Conservation (phyloP, 2,329 filamentous ascomycete species). For the Aspergillus vadensis region DNA sequence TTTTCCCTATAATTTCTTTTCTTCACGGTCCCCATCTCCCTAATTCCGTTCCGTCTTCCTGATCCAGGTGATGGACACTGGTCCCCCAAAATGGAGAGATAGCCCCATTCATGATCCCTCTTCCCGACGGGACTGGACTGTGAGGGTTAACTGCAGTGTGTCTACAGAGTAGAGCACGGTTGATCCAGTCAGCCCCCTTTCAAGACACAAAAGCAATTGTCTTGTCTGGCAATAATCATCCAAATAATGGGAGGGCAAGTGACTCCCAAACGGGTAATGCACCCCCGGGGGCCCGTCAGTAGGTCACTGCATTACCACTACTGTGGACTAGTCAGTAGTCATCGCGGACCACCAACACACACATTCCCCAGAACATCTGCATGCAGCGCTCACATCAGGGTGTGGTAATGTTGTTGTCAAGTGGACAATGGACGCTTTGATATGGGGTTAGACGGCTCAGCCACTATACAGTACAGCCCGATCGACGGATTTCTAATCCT, state of each 20-base stretch:
- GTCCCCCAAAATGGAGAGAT: too few species aligned
- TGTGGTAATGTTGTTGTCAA: conserved; percentile 5
- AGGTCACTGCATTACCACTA: background rate
- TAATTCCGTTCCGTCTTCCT: background rate
- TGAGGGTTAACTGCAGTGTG: too few species aligned
- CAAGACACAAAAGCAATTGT: too few species aligned
- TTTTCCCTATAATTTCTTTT: background rate
- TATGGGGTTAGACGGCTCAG: background rate
- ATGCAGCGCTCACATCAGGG: conserved; percentile 1
- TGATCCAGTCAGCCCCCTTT: too few species aligned
- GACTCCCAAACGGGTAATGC: too few species aligned
- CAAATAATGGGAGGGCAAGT: too few species aligned
- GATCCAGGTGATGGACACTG: background rate
- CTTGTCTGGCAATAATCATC: too few species aligned
- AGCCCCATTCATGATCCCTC: too few species aligned
- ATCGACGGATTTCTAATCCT: background rate
- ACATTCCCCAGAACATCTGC: conserved; percentile 1
- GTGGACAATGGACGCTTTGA: background rate
- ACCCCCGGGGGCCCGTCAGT: background rate
- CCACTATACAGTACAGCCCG: background rate
- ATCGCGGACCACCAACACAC: background rate
- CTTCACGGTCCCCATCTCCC: background rate
- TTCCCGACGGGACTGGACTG: too few species aligned
- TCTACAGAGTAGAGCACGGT: too few species aligned
- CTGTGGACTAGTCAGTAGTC: too few species aligned